Base-by-base conservation (phyloP, 2,329 filamentous ascomycete genomes). In the Ophiostoma sp. region DNA sequence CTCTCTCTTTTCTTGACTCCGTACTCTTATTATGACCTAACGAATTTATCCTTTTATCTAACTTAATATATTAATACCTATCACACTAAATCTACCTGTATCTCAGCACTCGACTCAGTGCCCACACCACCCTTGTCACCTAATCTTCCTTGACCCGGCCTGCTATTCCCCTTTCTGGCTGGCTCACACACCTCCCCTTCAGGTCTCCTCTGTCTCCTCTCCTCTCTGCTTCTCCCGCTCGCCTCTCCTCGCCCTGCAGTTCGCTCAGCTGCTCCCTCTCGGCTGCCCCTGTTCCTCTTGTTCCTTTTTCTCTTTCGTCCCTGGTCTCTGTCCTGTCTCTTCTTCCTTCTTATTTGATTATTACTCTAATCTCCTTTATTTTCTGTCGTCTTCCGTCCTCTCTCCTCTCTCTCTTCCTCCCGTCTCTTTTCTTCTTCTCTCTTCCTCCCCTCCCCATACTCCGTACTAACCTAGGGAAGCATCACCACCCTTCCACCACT, bases 81-180 rank as follows among this genome's bases (percentile, higher is more conserved):
- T 27, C 49, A 55, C 27, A 55, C 49, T 55, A 55, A 55, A 60
- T 60, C 55, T 60, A 58, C 18, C 64, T 45, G 60, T 65, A 58
- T 66, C 65, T 66, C 67, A 47, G 66, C 60, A 64, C 66, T 63
- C 52, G 38, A 47, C 52, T 14, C 63, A 52, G 66, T 67, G 64
- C 41, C 68, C 68, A 69, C 65, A 60, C 69, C 68, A 62, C 70
- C 69, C 69, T 60, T 27, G 69, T 68, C 70, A 62, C 62, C 63
- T 67, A 69, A 69, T 69, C 65, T 69, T 69, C 40, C 66, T 66
- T 44, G 60, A 65, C 67, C 64, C 63, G 41, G 49, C 49, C 55
- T 63, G 63, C 64, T 65, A 67, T 58, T 68, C 68, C 68, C 67
- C 42, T 69, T 69, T 70, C 66, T 69, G 64, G 45, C 38, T 68